Conservation (phyloP, 73 alveolate genomes). For the Blepharisma japonicum region DNA sequence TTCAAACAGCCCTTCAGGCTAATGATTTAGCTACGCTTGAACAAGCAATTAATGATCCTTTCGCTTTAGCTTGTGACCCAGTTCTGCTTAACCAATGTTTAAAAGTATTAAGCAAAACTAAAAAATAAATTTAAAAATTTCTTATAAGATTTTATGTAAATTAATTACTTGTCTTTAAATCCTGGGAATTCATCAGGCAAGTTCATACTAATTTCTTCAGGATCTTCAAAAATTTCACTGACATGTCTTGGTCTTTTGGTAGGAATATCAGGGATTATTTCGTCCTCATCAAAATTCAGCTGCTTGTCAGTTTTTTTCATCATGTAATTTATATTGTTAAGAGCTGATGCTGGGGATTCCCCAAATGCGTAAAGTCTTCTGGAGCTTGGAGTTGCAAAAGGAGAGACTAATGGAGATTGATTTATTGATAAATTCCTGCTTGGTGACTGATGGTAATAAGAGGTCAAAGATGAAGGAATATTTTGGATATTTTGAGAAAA, state of each 20-base stretch:
- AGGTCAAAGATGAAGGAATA: conserved; percentile 6
- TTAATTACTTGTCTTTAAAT: neutral
- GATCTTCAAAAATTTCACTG: conserved; percentile 11
- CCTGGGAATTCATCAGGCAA: conserved; percentile 25
- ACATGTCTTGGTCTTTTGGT: neutral
- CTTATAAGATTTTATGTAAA: no score
- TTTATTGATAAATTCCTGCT: neutral
- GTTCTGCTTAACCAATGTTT: no score
- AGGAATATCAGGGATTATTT: neutral
- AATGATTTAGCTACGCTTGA: neutral
- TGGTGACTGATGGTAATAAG: conserved; percentile 26
- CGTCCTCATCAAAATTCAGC: conserved; percentile 13
- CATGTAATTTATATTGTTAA: conserved; percentile 11
- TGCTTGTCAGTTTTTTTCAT: conserved; percentile 9
- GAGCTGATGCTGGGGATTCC: conserved; percentile 6
- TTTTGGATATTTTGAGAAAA: no score
- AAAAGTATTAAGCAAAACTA: no score
- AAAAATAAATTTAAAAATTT: no score
- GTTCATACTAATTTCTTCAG: conserved; percentile 12
- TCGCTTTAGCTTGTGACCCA: no score
- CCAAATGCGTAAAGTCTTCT: conserved; percentile 28
- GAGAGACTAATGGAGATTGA: neutral
- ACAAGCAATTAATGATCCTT: no score
- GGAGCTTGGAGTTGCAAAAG: conserved; percentile 21
- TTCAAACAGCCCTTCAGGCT: neutral